Base-by-base conservation (phyloP, 1,139 yeast genomes). In the Nakaseomyces uthaithaninus region DNA sequence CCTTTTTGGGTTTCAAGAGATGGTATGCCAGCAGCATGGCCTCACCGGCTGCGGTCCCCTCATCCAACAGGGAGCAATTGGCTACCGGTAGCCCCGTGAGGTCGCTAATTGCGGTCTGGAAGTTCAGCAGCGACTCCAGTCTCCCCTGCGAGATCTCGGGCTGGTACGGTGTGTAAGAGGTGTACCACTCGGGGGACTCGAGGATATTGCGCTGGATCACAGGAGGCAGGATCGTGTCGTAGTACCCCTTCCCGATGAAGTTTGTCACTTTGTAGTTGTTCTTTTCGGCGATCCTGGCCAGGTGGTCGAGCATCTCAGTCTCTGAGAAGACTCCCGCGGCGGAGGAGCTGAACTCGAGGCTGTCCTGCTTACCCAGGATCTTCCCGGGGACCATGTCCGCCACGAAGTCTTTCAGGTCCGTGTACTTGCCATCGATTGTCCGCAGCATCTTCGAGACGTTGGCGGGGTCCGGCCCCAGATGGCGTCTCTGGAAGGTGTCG, bases 121-220 rank as follows among this genome's bases (percentile, higher is more conserved):
- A 91, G 64, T 91, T 91, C 51, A 91, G 68, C 49, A 91, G 69
- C 27, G 94, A 79, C 64, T 89, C 95, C 54, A 91, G 72, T 56
- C 98, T 77, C 41, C 98, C 98, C 64, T 91, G 98, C 3, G 96
- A 83, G 49, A 91, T 89, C 63, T 91, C 98, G 2, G 98, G 96
- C 66, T 91, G 98, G 62, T 91, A 91, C 26, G 98, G 98, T 22
- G 98, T 91, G 62, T 91, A 91, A 0, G 96, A 85, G 27, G 98
- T 91, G 68, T 91, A 91, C 98, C 98, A 91, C 60, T 86, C 95
- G 14, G 98, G 98, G 48, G 81, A 77, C 63, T 91, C 98, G 46
- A 91, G 69, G 45, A 91, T 65, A 59, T 91, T 91, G 61, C 98
- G 77, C 68, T 85, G 94, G 54, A 91, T 84, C 33, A 89, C 96